Conservation (phyloP, 345 rosid genomes). For the Orychophragmus violaceus region DNA sequence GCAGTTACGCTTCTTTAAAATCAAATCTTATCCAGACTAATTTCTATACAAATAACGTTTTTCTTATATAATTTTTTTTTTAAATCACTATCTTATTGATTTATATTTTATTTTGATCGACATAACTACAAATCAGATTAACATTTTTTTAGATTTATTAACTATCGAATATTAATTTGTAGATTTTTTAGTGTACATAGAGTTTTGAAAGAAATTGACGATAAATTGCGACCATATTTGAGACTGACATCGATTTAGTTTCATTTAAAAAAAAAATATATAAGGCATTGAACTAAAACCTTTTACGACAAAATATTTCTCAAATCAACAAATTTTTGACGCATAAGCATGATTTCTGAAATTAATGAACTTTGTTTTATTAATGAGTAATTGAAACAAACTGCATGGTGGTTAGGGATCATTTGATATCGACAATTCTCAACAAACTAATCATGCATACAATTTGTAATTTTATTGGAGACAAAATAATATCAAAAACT, state of each 20-base stretch:
- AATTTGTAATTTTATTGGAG: background rate
- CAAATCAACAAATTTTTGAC: background rate
- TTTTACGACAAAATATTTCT: background rate
- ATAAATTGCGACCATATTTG: background rate
- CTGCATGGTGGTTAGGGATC: conserved; percentile 1
- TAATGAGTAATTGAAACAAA: background rate
- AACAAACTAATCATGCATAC: background rate
- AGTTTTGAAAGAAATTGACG: background rate
- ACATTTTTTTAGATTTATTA: too few relatives aligned
- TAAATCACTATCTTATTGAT: too few relatives aligned
- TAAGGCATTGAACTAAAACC: background rate
- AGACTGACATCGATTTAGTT: background rate
- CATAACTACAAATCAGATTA: too few relatives aligned
- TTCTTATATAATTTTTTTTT: too few relatives aligned
- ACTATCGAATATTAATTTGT: too few relatives aligned
- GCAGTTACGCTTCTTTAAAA: too few relatives aligned
- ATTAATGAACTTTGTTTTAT: background rate
- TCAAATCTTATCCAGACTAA: too few relatives aligned
- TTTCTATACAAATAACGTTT: too few relatives aligned
- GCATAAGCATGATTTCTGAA: background rate
- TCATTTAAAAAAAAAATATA: background rate
- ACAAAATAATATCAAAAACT: background rate
- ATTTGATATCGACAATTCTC: background rate
- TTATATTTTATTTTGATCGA: too few relatives aligned
- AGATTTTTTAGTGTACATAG: too few relatives aligned